These are phyloP conservation scores for Cochlearia excelsa DNA, from an alignment of 345 rosid species.

Conservation along the genomic window DNA sequence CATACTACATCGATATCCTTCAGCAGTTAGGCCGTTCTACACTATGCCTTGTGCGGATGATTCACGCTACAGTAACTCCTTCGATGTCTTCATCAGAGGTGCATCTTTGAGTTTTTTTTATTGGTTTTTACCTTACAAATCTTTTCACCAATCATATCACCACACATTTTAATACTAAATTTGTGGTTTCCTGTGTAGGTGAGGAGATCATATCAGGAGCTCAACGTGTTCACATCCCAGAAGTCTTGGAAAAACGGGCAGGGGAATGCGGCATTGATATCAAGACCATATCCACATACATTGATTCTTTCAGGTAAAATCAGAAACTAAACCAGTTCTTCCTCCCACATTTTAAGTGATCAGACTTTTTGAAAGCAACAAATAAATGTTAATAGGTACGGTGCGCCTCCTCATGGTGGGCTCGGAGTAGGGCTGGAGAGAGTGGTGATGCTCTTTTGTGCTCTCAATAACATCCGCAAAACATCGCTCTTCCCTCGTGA, in stretches of 20 bases:
- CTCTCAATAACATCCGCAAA: constrained; percentile 69
- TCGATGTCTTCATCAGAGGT: constrained; percentile 96
- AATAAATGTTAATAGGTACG: constrained; percentile 49
- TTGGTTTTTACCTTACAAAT: neutral
- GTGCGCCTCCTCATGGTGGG: constrained; percentile 91
- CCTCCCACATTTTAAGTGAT: too few relatives aligned
- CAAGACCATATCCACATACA: constrained; percentile 63
- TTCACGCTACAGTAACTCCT: constrained; percentile 74
- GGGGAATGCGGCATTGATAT: constrained; percentile 67
- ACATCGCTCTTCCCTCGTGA: constrained; percentile 88
- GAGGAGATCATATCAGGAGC: constrained; percentile 98
- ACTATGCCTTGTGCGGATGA: constrained; percentile 88
- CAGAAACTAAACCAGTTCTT: neutral
- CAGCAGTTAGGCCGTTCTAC: constrained; percentile 87
- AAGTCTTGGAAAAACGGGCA: constrained; percentile 69
- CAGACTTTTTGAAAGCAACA: neutral
- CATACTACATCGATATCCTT: constrained; percentile 75
- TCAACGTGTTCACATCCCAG: constrained; percentile 86
- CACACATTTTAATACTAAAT: neutral
- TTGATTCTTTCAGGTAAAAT: constrained; percentile 80
- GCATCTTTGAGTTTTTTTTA: constrained; percentile 2
- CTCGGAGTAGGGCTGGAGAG: constrained; percentile 85
- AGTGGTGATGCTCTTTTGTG: constrained; percentile 85
- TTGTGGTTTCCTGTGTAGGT: constrained; percentile 40
- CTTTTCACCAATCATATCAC: neutral